Percentiles rank a stretch among this genome's conserved stretches.
phyloP scores from a whole-genome alignment of 768 basidiomycete species.

The Suillus subluteus region DNA sequence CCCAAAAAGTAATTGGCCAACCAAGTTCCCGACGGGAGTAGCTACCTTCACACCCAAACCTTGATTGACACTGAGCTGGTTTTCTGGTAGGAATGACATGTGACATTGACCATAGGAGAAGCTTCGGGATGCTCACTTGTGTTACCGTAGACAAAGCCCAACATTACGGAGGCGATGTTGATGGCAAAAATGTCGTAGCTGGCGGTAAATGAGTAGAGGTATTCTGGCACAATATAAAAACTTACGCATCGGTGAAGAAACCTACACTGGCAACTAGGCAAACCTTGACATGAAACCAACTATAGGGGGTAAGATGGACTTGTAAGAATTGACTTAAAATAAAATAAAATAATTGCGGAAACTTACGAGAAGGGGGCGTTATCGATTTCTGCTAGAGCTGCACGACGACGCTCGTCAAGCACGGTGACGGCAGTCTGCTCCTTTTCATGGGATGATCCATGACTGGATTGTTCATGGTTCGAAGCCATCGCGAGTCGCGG shows the following conservation, averaged over 20 bases:
- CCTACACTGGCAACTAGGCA: conserved; percentile 76
- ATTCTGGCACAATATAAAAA: conserved; percentile 6
- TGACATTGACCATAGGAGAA: neutral
- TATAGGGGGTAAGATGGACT: conserved; percentile 29
- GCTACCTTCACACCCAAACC: conserved; percentile 80
- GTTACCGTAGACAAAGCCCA: conserved; percentile 77
- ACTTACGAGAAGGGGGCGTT: conserved; percentile 82
- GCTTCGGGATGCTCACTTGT: conserved; percentile 10
- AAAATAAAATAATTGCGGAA: neutral
- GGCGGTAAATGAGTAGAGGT: neutral
- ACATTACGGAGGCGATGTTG: conserved; percentile 81
- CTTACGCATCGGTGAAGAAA: conserved; percentile 88
- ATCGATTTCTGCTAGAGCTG: conserved; percentile 86
- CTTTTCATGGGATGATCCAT: conserved; percentile 35
- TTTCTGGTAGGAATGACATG: conserved; percentile 13
- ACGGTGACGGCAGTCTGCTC: conserved; percentile 33
- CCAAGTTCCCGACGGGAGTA: conserved; percentile 73
- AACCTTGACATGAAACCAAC: conserved; percentile 87
- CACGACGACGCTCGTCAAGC: conserved; percentile 75
- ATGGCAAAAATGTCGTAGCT: conserved; percentile 88
- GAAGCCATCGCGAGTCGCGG: conserved; percentile 22
- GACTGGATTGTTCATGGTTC: conserved; percentile 27
- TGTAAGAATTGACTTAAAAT: neutral
- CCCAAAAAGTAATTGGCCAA: conserved; percentile 79
- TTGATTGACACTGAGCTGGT: conserved; percentile 54